A percentile compares a stretch with the other conserved stretches of the same genome.
phyloP scores from a whole-genome alignment of 176 grass and related monocot species.

The Coix lacrymajobi region DNA sequence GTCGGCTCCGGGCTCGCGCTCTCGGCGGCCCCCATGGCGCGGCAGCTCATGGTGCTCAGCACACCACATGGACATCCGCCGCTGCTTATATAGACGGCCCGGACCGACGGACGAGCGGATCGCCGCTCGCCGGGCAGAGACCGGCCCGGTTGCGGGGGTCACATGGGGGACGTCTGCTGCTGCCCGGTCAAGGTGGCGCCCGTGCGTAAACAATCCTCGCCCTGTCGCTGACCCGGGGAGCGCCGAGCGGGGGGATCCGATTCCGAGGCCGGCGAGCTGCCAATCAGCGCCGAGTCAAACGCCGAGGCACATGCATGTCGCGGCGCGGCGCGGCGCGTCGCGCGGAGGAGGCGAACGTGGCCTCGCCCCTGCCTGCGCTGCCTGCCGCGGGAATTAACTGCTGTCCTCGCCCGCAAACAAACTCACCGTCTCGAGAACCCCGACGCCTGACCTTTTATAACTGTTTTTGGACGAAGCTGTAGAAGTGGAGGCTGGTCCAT shows the following conservation, averaged over 20 bases:
- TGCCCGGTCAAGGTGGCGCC: slow-evolving; percentile 2
- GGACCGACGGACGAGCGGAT: background rate
- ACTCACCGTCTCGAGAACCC: slow-evolving; percentile 34
- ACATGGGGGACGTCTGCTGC: slow-evolving; percentile 19
- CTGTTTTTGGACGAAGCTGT: background rate
- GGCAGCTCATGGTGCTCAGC: background rate
- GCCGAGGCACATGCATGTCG: background rate
- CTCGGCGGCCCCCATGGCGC: background rate
- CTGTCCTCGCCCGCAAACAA: slow-evolving; percentile 28
- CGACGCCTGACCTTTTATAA: background rate
- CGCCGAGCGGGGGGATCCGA: background rate
- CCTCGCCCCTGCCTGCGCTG: background rate
- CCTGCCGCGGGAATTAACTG: background rate
- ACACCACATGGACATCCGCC: background rate
- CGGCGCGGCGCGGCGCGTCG: background rate
- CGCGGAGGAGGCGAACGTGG: background rate
- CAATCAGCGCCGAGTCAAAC: slow-evolving; percentile 39
- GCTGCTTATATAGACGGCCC: slow-evolving; percentile 12
- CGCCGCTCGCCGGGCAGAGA: background rate
- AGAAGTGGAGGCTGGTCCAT: background rate
- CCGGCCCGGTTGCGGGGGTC: background rate
- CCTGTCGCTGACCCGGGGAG: slow-evolving; percentile 34
- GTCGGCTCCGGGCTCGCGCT: background rate
- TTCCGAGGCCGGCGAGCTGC: background rate
- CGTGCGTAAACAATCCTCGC: background rate